These are phyloP conservation scores for Datura wrightii DNA, from an alignment of 257 asterid genomes.

Conservation along the genomic window DNA sequence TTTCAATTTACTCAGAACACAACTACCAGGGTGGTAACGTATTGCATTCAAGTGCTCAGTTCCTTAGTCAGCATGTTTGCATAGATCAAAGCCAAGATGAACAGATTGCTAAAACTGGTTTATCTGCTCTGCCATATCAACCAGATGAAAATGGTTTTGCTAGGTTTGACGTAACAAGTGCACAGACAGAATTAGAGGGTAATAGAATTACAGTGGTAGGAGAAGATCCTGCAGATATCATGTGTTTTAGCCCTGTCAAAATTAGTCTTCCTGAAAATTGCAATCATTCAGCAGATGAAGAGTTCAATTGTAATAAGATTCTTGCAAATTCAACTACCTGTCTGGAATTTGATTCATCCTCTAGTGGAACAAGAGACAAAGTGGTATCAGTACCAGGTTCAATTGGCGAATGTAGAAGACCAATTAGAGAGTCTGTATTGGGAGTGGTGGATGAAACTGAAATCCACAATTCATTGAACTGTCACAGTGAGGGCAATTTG, in stretches of 20 bases:
- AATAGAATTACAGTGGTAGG: conserved; percentile 31
- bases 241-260: conserved; percentile 33
- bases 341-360: conserved; percentile 34
- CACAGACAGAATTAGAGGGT: conserved; percentile 29
- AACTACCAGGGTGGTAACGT: conserved; percentile 33
- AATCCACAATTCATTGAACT: conserved; percentile 30
- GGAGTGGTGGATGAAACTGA: conserved; percentile 32
- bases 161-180: conserved; percentile 36
- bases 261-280: conserved; percentile 37
- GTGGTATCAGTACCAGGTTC: conserved; percentile 25
- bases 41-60: conserved; percentile 41
- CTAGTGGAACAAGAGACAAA: conserved; percentile 31
- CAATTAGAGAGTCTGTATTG: conserved; percentile 25
- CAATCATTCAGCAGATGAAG: conserved; percentile 32
- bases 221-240: conserved; percentile 34
- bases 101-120: conserved; percentile 38
- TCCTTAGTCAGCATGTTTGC: conserved; percentile 41
- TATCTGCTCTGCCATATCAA: conserved; percentile 35
- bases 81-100: conserved; percentile 40
- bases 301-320: conserved; percentile 24
- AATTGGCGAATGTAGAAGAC: conserved; percentile 25
- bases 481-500: conserved; percentile 41
- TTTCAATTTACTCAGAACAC: conserved; percentile 36
- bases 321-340: conserved; percentile 26
- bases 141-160: conserved; percentile 38